Evolutionary conservation across 2,329 filamentous ascomycete species (phyloP).

Genomic region (Aspergillus persii): DNA sequence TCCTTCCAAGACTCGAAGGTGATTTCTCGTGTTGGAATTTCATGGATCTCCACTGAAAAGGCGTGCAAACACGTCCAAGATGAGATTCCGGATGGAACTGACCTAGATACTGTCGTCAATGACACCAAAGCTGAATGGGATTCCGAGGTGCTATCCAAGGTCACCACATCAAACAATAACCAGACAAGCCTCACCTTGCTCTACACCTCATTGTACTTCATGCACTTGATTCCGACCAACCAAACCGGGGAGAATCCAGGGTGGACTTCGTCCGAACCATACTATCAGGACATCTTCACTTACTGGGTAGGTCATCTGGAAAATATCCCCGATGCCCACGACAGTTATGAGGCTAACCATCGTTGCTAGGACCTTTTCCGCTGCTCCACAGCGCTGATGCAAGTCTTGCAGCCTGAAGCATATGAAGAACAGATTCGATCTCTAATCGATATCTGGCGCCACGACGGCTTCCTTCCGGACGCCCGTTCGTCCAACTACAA

Average conservation of each 20-base stretch:
- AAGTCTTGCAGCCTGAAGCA: slow-evolving; percentile 61
- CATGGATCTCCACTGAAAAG: slow-evolving; percentile 62
- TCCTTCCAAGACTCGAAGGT: slow-evolving; percentile 50
- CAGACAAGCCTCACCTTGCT: slow-evolving; percentile 57
- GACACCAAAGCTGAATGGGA: slow-evolving; percentile 59
- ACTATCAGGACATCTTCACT: slow-evolving; percentile 70
- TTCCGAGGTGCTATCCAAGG: slow-evolving; percentile 59
- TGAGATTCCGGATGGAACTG: slow-evolving; percentile 53
- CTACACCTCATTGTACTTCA: slow-evolving; percentile 68
- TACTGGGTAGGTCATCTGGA: slow-evolving; percentile 52
- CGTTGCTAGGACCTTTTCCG: slow-evolving; percentile 55
- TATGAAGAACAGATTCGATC: slow-evolving; percentile 67
- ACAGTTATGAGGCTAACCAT: neutral
- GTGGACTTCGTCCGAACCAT: slow-evolving; percentile 64
- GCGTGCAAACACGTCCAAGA: slow-evolving; percentile 59
- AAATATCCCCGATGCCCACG: neutral
- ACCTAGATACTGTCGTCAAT: slow-evolving; percentile 46
- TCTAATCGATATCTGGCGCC: slow-evolving; percentile 65
- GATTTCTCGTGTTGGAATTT: slow-evolving; percentile 63
- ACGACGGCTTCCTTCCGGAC: slow-evolving; percentile 64
- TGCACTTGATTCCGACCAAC: slow-evolving; percentile 67
- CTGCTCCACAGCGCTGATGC: slow-evolving; percentile 63
- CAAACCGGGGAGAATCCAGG: slow-evolving; percentile 68
- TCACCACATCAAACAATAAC: slow-evolving; percentile 60
- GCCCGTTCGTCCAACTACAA: slow-evolving; percentile 68